These are phyloP conservation scores for Chlorokybus atmophyticus DNA, from an alignment of 139 green algal genomes.

Conservation along the genomic window DNA sequence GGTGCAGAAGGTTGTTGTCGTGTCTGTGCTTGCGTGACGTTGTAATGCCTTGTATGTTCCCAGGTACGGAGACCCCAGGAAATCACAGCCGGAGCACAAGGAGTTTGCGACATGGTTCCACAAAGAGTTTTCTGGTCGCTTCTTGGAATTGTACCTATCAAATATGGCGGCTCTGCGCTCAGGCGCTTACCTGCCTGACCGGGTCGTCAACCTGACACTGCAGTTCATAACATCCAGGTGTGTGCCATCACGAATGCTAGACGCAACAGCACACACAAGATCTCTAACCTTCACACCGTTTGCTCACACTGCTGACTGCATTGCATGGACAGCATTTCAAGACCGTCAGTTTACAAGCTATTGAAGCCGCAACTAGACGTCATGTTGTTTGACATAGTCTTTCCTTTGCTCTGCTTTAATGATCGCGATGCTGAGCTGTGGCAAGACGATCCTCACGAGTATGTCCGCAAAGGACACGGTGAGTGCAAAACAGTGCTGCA, in stretches of 20 bases:
- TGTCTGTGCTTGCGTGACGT: too few species aligned
- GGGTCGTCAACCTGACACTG: conserved; percentile 65
- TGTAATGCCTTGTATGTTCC: not conserved
- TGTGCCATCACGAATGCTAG: conserved; percentile 24
- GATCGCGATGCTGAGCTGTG: conserved; percentile 79
- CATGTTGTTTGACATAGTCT: conserved; percentile 58
- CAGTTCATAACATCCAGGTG: conserved; percentile 48
- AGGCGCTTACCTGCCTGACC: conserved; percentile 42
- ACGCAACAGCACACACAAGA: too few species aligned
- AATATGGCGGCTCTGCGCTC: conserved; percentile 44
- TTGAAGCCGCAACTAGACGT: conserved; percentile 57
- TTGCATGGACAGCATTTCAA: conserved; percentile 22
- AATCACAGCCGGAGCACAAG: conserved; percentile 27
- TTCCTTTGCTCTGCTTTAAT: conserved; percentile 82
- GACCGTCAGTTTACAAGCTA: conserved; percentile 48
- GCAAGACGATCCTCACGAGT: conserved; percentile 90
- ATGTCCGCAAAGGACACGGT: conserved; percentile 68
- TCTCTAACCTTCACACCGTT: too few species aligned
- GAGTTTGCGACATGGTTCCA: conserved; percentile 53
- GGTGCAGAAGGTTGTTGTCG: not conserved
- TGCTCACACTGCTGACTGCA: too few species aligned
- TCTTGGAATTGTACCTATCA: conserved; percentile 60
- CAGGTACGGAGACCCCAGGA: conserved; percentile 43
- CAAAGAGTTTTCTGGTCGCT: conserved; percentile 41
- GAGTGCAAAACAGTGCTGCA: too few species aligned